These are phyloP conservation scores for Yarrowia yakushimensis DNA, from an alignment of 805 yeast genomes.

Conservation along the genomic window DNA sequence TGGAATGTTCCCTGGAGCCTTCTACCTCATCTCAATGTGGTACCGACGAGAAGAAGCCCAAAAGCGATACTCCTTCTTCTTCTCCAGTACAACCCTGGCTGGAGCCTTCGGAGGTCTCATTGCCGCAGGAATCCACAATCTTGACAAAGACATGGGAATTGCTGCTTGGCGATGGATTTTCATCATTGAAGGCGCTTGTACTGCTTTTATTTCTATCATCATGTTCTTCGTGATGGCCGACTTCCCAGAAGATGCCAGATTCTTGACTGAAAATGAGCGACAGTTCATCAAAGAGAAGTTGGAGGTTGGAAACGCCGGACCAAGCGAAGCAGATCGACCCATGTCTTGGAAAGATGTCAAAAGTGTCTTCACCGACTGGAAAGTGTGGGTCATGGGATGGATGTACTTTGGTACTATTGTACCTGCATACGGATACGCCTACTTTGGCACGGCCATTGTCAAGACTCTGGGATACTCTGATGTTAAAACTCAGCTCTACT, in stretches of 20 bases:
- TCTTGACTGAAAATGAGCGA: constrained; percentile 50
- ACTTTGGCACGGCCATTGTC: constrained; percentile 67
- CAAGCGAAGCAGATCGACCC: constrained; percentile 50
- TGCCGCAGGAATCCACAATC: constrained; percentile 56
- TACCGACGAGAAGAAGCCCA: constrained; percentile 66
- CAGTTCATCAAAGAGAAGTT: constrained; percentile 56
- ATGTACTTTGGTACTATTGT: constrained; percentile 62
- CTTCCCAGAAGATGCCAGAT: constrained; percentile 67
- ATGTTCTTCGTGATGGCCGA: constrained; percentile 56
- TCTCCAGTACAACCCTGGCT: constrained; percentile 65
- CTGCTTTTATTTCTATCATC: constrained; percentile 37
- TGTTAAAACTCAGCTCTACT: constrained; percentile 70
- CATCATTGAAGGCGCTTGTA: constrained; percentile 49
- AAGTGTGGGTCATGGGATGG: constrained; percentile 55
- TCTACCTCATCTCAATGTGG: constrained; percentile 64
- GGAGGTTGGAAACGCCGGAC: constrained; percentile 48
- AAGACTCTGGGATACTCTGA: constrained; percentile 60
- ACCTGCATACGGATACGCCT: constrained; percentile 73
- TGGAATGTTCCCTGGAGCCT: constrained; percentile 72
- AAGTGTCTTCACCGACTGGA: constrained; percentile 55
- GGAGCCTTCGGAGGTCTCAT: constrained; percentile 76
- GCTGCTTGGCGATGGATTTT: constrained; percentile 58
- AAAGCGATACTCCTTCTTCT: constrained; percentile 64
- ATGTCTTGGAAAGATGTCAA: constrained; percentile 47
- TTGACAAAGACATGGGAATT: constrained; percentile 45